Conservation (phyloP, 1,284 basidiomycete genomes). For the Boletellus deceptivus region DNA sequence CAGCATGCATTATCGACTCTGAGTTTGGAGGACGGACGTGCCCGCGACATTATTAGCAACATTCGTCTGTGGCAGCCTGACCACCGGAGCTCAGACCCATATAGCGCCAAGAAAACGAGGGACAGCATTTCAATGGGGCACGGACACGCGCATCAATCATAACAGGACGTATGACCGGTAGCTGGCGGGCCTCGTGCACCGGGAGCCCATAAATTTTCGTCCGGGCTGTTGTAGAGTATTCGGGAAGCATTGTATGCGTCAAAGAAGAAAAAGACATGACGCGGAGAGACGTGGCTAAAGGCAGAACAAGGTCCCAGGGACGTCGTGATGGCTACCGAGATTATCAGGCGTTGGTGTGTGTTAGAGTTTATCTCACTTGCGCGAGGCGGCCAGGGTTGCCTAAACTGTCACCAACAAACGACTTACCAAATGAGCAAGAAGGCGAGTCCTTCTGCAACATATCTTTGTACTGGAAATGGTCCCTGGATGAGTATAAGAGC, state of each 20-base stretch:
- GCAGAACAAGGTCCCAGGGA: constrained; percentile 30
- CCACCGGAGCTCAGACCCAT: constrained; percentile 11
- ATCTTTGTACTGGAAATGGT: constrained; percentile 35
- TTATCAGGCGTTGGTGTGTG: constrained; percentile 8
- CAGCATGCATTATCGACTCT: not conserved
- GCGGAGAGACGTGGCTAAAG: constrained; percentile 16
- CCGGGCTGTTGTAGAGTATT: constrained; percentile 17
- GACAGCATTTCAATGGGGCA: constrained; percentile 20
- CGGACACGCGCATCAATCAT: constrained; percentile 21
- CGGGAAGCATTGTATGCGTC: constrained; percentile 19
- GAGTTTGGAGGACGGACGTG: not conserved
- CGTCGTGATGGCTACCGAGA: constrained; percentile 32
- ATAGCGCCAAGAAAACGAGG: constrained; percentile 18
- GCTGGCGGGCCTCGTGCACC: constrained; percentile 22
- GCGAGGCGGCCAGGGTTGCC: constrained; percentile 24
- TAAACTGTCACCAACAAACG: constrained; percentile 34
- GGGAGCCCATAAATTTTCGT: constrained; percentile 6
- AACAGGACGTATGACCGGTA: not conserved
- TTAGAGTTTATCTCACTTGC: constrained; percentile 26
- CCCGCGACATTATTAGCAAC: not conserved
- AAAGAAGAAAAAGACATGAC: constrained; percentile 8
- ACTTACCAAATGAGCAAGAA: constrained; percentile 35
- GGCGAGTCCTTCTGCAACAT: constrained; percentile 28
- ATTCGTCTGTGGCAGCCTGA: not conserved
- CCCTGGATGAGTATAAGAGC: constrained; percentile 28